Evolutionary conservation across 2,329 filamentous ascomycete species (phyloP).

Genomic region (Colletotrichum tropicale): DNA sequence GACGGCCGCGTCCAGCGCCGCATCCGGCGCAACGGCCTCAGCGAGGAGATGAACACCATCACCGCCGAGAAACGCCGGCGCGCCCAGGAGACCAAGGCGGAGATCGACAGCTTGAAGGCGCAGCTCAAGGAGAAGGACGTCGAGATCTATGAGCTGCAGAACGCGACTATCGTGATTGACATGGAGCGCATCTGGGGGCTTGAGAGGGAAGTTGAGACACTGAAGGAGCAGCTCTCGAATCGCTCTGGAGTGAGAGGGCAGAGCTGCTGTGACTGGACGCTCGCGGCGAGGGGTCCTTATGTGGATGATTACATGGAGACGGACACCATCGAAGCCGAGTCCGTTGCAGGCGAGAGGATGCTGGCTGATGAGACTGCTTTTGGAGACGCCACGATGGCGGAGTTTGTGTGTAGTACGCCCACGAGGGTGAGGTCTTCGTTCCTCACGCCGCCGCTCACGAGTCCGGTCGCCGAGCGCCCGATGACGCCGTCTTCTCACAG

Average conservation of each 20-base stretch:
- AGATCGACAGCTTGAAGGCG: slow-evolving; percentile 52
- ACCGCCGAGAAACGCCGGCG: slow-evolving; percentile 49
- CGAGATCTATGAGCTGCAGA: slow-evolving; percentile 57
- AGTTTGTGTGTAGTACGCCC: slow-evolving; percentile 58
- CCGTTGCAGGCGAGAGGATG: slow-evolving; percentile 54
- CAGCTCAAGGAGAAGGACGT: slow-evolving; percentile 55
- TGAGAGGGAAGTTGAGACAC: slow-evolving; percentile 41
- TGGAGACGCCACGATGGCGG: slow-evolving; percentile 55
- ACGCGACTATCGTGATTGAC: slow-evolving; percentile 55
- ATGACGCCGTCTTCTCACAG: slow-evolving; percentile 41
- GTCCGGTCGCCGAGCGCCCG: slow-evolving; percentile 38
- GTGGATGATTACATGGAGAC: slow-evolving; percentile 46
- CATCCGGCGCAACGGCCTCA: slow-evolving; percentile 59
- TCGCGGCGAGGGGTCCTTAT: slow-evolving; percentile 53
- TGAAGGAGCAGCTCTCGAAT: slow-evolving; percentile 36
- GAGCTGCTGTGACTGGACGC: slow-evolving; percentile 53
- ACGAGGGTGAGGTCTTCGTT: slow-evolving; percentile 50
- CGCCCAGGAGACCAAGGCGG: slow-evolving; percentile 41
- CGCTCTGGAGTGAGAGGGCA: slow-evolving; percentile 20
- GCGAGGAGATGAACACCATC: slow-evolving; percentile 62
- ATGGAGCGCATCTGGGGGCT: slow-evolving; percentile 48
- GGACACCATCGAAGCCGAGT: slow-evolving; percentile 39
- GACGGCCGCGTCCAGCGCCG: slow-evolving; percentile 63
- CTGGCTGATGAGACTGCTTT: slow-evolving; percentile 46
- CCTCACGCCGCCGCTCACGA: slow-evolving; percentile 61